Conservation (phyloP, 805 yeast species). For the Tetrapisispora nanseiensis region DNA sequence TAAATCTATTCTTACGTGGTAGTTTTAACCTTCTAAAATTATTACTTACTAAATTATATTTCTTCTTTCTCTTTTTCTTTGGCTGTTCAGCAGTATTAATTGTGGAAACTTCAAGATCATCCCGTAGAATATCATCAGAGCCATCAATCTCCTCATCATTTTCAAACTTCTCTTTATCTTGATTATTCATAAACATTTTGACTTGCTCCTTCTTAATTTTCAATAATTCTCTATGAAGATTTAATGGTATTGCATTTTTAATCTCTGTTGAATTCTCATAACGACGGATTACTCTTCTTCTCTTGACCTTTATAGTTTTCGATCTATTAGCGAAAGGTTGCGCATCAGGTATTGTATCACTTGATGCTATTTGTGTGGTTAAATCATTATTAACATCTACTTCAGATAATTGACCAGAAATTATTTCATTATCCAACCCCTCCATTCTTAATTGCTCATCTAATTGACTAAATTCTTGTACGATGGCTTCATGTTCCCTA, state of each 20-base stretch:
- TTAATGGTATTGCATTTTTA: constrained; percentile 5
- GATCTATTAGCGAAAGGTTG: constrained; percentile 9
- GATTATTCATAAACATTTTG: constrained; percentile 10
- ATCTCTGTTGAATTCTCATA: constrained; percentile 4
- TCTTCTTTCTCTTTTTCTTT: constrained; percentile 23
- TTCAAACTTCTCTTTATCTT: neutral
- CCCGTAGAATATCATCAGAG: constrained; percentile 3
- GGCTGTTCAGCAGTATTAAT: constrained; percentile 7
- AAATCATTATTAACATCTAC: constrained; percentile 11
- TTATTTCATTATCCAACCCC: constrained; percentile 4
- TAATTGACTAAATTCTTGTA: constrained; percentile 10
- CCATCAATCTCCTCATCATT: constrained; percentile 9
- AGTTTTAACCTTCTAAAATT: constrained; percentile 47
- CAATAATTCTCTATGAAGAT: constrained; percentile 19
- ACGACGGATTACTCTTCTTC: constrained; percentile 9
- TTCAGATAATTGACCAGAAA: constrained; percentile 6
- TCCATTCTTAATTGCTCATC: constrained; percentile 11
- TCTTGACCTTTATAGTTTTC: constrained; percentile 2
- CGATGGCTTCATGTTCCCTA: constrained; percentile 25
- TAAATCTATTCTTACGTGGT: constrained; percentile 3
- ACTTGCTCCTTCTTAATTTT: constrained; percentile 19
- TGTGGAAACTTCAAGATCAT: constrained; percentile 2
- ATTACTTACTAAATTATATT: constrained; percentile 31
- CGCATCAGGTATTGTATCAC: constrained; percentile 9
- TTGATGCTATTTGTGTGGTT: neutral